phyloP scores from a whole-genome alignment of 2,329 filamentous ascomycete species.

The Talaromyces sp. region DNA sequence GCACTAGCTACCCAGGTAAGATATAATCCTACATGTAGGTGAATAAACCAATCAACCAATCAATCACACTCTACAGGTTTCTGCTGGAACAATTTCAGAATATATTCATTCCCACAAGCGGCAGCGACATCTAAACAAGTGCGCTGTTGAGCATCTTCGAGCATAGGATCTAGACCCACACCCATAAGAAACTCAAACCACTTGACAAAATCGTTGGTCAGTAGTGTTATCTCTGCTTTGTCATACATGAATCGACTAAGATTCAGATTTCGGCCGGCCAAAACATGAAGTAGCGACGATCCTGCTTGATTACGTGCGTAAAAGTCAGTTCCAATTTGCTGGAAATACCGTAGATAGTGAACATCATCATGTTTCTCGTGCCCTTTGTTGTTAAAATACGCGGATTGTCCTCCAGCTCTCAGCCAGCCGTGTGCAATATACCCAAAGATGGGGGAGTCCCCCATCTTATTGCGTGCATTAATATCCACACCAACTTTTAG shows the following conservation, averaged over 20 bases:
- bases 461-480: constrained; percentile 9
- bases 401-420: not conserved
- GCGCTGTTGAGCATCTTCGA: constrained; percentile 19
- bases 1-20: not conserved
- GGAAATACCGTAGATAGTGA: constrained; percentile 3
- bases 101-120: constrained; percentile 19
- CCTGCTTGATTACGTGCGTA: constrained; percentile 2
- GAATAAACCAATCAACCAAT: not conserved
- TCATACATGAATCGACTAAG: not conserved
- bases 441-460: not conserved
- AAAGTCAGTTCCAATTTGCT: not conserved
- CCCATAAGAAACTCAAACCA: constrained; percentile 18
- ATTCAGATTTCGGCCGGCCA: not conserved
- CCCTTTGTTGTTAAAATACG: not conserved
- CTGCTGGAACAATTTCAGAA: constrained; percentile 19
- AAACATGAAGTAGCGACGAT: constrained; percentile 7
- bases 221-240: not conserved
- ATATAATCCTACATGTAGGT: not conserved
- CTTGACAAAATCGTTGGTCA: not conserved
- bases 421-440: constrained; percentile 6
- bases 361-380: not conserved
- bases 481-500: constrained; percentile 4
- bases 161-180: constrained; percentile 21
- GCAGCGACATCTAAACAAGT: constrained; percentile 21
- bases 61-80: constrained; percentile 5